Conservation (phyloP, 805 yeast species). For the Komagataella mondaviorum region DNA sequence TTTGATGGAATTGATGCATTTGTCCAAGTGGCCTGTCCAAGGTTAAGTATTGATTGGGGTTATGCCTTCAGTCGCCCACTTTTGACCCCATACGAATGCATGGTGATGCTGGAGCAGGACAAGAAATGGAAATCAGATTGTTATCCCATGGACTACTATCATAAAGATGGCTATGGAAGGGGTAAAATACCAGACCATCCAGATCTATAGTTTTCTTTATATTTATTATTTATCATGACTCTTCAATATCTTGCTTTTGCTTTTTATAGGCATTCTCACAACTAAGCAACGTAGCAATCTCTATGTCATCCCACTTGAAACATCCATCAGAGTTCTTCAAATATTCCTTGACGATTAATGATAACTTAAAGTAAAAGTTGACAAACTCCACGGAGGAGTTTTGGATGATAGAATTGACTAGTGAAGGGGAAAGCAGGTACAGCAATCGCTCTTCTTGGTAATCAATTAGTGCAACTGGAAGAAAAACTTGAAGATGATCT, state of each 20-base stretch:
- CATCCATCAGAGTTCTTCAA: slow-evolving; percentile 8
- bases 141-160: slow-evolving; percentile 96
- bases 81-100: slow-evolving; percentile 91
- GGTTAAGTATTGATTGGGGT: slow-evolving; percentile 97
- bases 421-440: slow-evolving; percentile 48
- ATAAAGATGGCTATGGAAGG: slow-evolving; percentile 82
- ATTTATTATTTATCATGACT: background rate
- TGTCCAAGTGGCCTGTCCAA: slow-evolving; percentile 95
- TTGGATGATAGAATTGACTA: slow-evolving; percentile 41
- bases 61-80: slow-evolving; percentile 90
- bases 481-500: slow-evolving; percentile 29
- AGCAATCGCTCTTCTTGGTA: slow-evolving; percentile 39
- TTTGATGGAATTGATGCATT: slow-evolving; percentile 91
- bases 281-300: slow-evolving; percentile 61
- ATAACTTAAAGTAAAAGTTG: slow-evolving; percentile 28
- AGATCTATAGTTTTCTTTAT: slow-evolving; percentile 2
- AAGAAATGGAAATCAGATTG: slow-evolving; percentile 44
- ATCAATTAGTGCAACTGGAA: slow-evolving; percentile 52
- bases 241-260: slow-evolving; percentile 5
- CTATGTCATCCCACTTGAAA: slow-evolving; percentile 41
- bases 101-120: slow-evolving; percentile 75
- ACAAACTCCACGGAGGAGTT: slow-evolving; percentile 36
- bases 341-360: slow-evolving; percentile 21
- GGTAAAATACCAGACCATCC: slow-evolving; percentile 52
- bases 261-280: slow-evolving; percentile 28